These are phyloP conservation scores for Rosa persica DNA, from an alignment of 306 rosid species.

Conservation along the genomic window DNA sequence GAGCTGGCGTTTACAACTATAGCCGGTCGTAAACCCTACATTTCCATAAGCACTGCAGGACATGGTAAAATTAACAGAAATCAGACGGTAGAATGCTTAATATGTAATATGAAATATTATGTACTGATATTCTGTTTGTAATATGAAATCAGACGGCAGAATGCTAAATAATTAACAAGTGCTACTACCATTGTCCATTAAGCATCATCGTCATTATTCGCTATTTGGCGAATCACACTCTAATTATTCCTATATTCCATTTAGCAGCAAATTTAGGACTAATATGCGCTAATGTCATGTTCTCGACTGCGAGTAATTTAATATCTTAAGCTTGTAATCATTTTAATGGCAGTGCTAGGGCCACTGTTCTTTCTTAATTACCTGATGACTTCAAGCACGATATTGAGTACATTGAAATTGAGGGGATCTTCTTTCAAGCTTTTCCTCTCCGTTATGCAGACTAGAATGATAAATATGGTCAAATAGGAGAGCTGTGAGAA, in stretches of 20 bases:
- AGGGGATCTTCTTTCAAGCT: conserved; percentile 60
- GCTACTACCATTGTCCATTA: neutral
- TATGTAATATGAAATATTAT: neutral
- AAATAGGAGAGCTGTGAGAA: conserved; percentile 66
- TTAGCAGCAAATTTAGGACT: neutral
- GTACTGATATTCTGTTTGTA: neutral
- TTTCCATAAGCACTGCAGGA: conserved; percentile 76
- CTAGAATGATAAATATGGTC: conserved; percentile 46
- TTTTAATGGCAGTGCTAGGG: neutral
- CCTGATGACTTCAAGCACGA: conserved; percentile 62
- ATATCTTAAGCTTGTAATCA: neutral
- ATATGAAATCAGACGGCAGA: too few species aligned
- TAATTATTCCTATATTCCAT: neutral
- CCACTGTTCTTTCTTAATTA: neutral
- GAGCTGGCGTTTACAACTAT: conserved; percentile 51
- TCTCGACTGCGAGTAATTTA: neutral
- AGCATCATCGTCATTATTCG: too few species aligned
- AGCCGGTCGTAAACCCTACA: conserved; percentile 69
- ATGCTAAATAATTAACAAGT: neutral
- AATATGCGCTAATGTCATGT: neutral
- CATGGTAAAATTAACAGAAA: neutral
- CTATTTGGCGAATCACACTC: neutral
- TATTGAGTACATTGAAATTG: conserved; percentile 54
- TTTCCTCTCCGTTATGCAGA: conserved; percentile 61
- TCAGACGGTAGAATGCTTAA: neutral